Evolutionary conservation across 495 filamentous ascomycete genomes (phyloP).

Genomic region (Cudoniella acicularis): DNA sequence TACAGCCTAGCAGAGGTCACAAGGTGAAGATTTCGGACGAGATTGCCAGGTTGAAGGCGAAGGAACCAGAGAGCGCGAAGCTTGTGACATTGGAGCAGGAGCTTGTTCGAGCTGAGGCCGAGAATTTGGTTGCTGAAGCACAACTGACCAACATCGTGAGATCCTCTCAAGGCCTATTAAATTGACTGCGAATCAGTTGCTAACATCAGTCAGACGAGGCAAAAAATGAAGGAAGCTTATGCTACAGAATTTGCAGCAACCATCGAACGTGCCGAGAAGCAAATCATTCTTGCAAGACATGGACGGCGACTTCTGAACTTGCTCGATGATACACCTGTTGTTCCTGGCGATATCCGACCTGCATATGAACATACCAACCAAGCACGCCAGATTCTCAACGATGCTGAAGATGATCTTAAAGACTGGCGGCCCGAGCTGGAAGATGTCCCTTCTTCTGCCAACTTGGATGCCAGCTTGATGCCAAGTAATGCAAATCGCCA

Average conservation of each 20-base stretch:
- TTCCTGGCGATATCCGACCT: conserved; percentile 74
- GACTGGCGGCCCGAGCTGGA: conserved; percentile 51
- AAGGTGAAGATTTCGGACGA: conserved; percentile 84
- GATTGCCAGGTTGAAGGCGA: conserved; percentile 81
- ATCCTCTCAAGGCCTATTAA: not conserved
- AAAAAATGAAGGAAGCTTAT: conserved; percentile 92
- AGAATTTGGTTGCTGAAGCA: conserved; percentile 92
- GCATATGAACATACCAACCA: conserved; percentile 60
- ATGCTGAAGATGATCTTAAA: conserved; percentile 83
- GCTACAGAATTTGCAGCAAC: conserved; percentile 80
- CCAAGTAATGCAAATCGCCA: conserved; percentile 7
- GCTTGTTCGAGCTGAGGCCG: conserved; percentile 89
- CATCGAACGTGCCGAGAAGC: conserved; percentile 95
- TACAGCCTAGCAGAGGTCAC: conserved; percentile 86
- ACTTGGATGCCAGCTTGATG: conserved; percentile 21
- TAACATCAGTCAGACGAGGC: conserved; percentile 59
- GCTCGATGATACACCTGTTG: conserved; percentile 86
- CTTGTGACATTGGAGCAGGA: conserved; percentile 88
- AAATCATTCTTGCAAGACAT: conserved; percentile 86
- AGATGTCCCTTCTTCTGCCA: conserved; percentile 16
- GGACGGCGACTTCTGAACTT: conserved; percentile 79
- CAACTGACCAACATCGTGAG: conserved; percentile 83
- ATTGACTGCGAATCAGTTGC: not conserved
- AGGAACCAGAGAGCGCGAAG: conserved; percentile 75
- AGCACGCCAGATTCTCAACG: conserved; percentile 82